A percentile compares a stretch with the other conserved stretches of the same genome.
Conservation (phyloP, 495 filamentous ascomycete species). For the Aspergillus avenaceus region DNA sequence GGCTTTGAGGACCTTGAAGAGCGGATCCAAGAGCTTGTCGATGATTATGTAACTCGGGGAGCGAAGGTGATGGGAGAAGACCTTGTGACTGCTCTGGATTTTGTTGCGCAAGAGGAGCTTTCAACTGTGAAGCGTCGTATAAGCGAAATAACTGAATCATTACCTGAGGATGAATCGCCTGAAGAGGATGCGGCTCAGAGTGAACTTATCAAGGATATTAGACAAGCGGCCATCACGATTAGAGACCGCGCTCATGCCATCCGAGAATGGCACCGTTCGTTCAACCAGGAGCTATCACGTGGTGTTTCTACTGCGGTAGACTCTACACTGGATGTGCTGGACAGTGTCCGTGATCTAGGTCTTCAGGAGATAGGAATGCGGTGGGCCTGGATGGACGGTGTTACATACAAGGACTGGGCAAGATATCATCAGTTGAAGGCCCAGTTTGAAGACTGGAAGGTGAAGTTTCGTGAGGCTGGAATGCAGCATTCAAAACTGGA, state of each 20-base stretch:
- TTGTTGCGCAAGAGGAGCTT: constrained; percentile 57
- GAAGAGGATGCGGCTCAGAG: constrained; percentile 56
- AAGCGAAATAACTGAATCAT: constrained; percentile 50
- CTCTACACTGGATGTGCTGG: constrained; percentile 77
- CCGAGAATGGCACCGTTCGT: constrained; percentile 71
- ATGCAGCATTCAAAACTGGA: constrained; percentile 66
- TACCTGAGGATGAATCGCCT: constrained; percentile 51
- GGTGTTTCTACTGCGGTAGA: constrained; percentile 72
- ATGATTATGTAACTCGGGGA: constrained; percentile 62
- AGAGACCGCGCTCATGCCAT: constrained; percentile 78
- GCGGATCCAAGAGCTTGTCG: constrained; percentile 74
- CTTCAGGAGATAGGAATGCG: constrained; percentile 95
- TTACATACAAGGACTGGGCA: constrained; percentile 95
- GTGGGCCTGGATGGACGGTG: constrained; percentile 94
- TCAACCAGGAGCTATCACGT: constrained; percentile 62
- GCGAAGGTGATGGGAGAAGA: constrained; percentile 61
- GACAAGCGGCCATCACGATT: constrained; percentile 69
- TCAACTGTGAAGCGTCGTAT: constrained; percentile 65
- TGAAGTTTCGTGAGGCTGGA: constrained; percentile 69
- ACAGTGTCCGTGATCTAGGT: constrained; percentile 79
- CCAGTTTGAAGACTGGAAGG: constrained; percentile 79
- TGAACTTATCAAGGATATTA: constrained; percentile 59
- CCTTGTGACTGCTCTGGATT: constrained; percentile 64
- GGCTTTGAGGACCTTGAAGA: constrained; percentile 66
- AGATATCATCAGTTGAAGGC: constrained; percentile 83